Percentiles rank a stretch among this genome's conserved stretches.
These are phyloP conservation scores for Coriolopsis trogii DNA, from an alignment of 1,284 basidiomycete genomes.

Conservation along the genomic window DNA sequence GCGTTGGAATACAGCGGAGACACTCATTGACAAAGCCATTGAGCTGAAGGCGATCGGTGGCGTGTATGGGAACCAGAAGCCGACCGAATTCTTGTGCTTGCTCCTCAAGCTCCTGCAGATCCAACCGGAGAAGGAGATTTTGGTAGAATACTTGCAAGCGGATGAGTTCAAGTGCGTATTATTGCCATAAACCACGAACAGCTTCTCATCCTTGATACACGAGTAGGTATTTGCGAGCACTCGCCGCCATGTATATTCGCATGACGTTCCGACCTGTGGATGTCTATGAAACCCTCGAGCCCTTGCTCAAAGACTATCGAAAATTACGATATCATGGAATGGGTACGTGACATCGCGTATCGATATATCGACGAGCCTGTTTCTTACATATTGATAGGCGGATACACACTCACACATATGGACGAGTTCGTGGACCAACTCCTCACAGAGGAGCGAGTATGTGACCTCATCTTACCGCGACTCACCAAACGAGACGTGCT, in stretches of 20 bases:
- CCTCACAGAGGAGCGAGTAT: slow-evolving; percentile 89
- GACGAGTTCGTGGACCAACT: slow-evolving; percentile 93
- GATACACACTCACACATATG: slow-evolving; percentile 84
- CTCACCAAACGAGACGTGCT: slow-evolving; percentile 85
- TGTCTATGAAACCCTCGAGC: slow-evolving; percentile 93
- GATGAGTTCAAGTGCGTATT: slow-evolving; percentile 97
- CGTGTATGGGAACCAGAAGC: slow-evolving; percentile 90
- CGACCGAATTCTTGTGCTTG: slow-evolving; percentile 91
- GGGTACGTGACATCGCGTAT: slow-evolving; percentile 52
- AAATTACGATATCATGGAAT: slow-evolving; percentile 85
- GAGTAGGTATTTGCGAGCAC: slow-evolving; percentile 85
- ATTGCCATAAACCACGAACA: not conserved
- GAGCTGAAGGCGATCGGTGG: slow-evolving; percentile 87
- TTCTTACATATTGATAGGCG: slow-evolving; percentile 47
- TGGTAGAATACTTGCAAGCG: slow-evolving; percentile 92
- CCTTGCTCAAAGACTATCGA: slow-evolving; percentile 90
- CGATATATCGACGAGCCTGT: not conserved
- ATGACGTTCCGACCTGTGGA: slow-evolving; percentile 92
- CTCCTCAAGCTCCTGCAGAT: slow-evolving; percentile 95
- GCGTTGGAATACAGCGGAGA: slow-evolving; percentile 65
- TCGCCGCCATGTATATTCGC: slow-evolving; percentile 94
- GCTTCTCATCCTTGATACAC: not conserved
- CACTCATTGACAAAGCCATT: slow-evolving; percentile 91
- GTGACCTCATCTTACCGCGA: slow-evolving; percentile 95
- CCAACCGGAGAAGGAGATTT: slow-evolving; percentile 95